Evolutionary conservation across 2,329 filamentous ascomycete species (phyloP), one percentile per base, ranked within the genome.

Genomic region (Sporothrix globosa): DNA sequence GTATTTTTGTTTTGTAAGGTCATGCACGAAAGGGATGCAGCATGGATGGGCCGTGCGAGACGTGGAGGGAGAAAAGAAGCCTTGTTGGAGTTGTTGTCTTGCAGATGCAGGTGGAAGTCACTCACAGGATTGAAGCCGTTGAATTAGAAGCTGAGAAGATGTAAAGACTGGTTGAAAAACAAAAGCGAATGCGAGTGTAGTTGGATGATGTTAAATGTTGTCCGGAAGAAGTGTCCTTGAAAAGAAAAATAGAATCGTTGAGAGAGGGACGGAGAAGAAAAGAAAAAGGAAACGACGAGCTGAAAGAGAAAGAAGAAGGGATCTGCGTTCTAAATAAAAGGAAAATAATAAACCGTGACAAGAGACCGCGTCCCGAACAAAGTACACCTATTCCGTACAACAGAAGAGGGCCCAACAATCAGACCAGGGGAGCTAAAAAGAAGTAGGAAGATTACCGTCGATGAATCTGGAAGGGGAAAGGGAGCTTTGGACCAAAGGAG

Each of bases 321-420:
- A 56, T 54, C 27, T 24, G 24, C 30, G 30, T 9, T 67, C 67
- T n/a, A 14, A 24, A 69, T 69, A 53, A 69, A 69, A 69, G 39
- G 46, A 30, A 61, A 69, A 65, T n/a, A 58, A 69, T 65, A 58
- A 34, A 34, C 58, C 39, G 39, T 48, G 14, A 4, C 19, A 19
- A n/a, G 53, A 14, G 53, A 4, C 5, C 24, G 21, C 13, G 53
- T 14, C 13, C 17, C 21, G n/a, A 27, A 5, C 17, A 10, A 4
- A 34, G 7, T 34, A 34, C 34, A 34, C 34, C 19, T 21, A 4
- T 39, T 19, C 7, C 30, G 27, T n/a, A 58, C 10, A 44, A 24
- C 10, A 24, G 44, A 30, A 34, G 14, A 34, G 11, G 13, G 27
- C 44, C 24, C 24, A 30, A 34, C 13, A 27, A 24, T 9, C 34